A percentile compares a stretch with the other conserved stretches of the same genome.
phyloP scores from a whole-genome alignment of 139 green algal genomes.

The Chlorella sp. region DNA sequence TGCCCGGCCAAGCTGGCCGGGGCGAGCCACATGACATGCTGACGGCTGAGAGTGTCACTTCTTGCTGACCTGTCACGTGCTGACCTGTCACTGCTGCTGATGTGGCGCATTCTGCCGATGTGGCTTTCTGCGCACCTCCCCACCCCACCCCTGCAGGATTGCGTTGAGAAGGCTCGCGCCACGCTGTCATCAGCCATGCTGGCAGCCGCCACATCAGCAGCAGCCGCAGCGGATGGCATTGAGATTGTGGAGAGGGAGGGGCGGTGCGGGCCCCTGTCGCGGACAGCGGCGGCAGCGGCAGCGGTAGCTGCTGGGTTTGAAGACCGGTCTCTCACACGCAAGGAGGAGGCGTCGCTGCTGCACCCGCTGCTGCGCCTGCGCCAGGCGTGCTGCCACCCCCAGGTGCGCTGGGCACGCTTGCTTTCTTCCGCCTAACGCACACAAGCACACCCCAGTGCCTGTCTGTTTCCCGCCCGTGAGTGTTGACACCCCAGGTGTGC shows the following conservation, averaged over 20 bases:
- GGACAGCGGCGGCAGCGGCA: slow-evolving; percentile 1
- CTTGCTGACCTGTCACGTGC: no score
- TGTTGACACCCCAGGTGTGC: no score
- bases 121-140: no score
- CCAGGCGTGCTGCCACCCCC: slow-evolving; percentile 93
- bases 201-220: slow-evolving; percentile 22
- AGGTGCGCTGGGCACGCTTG: slow-evolving; percentile 57
- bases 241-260: not conserved
- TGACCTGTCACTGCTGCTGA: no score
- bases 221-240: not conserved
- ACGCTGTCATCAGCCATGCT: slow-evolving; percentile 52
- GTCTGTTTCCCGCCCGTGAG: no score
- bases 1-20: no score
- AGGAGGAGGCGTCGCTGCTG: slow-evolving; percentile 70
- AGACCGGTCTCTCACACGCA: slow-evolving; percentile 52
- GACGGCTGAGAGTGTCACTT: no score
- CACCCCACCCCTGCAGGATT: slow-evolving; percentile 40
- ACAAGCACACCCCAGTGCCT: not conserved
- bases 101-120: no score
- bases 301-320: slow-evolving; percentile 25
- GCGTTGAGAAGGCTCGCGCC: slow-evolving; percentile 54
- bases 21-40: no score
- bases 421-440: not conserved
- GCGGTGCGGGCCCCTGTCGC: not conserved
- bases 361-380: slow-evolving; percentile 80